Evolutionary conservation across 2,329 filamentous ascomycete species (phyloP), one percentile per base, ranked within the genome.

Genomic region (Rosellinia necatrix): DNA sequence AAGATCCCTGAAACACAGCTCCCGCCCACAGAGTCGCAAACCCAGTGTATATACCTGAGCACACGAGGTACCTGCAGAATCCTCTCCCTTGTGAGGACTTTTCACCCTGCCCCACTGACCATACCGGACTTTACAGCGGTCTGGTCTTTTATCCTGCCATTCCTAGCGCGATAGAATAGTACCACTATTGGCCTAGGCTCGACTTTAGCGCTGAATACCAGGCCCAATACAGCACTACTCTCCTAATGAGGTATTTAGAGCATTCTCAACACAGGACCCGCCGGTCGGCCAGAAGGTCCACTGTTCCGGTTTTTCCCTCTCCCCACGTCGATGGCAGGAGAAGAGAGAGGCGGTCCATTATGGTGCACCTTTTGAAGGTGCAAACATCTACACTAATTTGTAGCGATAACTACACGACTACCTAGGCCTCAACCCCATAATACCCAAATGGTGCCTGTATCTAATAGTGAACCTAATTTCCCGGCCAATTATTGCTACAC

Each of bases 161-260:
- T 47, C 51, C 60, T 66, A 64, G 64, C 60, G 60, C 34, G 30
- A 12, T 3, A 29, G 30, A 13, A 8, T 46, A 56, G 25, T 69
- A 42, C 66, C 58, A 25, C 37, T 43, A 47, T 24, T 1, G 32
- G 61, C 35, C 53, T 63, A 63, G 61, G 17, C 24, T 7, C 0
- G 4, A 19, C 0, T 1, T 38, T 69, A 68, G 67, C 44, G 61
- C 21, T 0, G 10, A 0, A 15, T 4, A 21, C 59, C 61, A 67
- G 49, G 41, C 65, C 50, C 8, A 38, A 64, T 22, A 7, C 6
- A 57, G 67, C 49, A 69, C 32, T 58, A 64, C 8, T 64, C 54
- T 64, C 67, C 62, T 49, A 64, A 66, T 62, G 46, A 48, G 67
- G 67, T 41, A 68, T 58, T 66, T 69, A 67, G 62, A 62, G 40